Conservation (phyloP, 768 basidiomycete genomes). For the Trametes meyenii region DNA sequence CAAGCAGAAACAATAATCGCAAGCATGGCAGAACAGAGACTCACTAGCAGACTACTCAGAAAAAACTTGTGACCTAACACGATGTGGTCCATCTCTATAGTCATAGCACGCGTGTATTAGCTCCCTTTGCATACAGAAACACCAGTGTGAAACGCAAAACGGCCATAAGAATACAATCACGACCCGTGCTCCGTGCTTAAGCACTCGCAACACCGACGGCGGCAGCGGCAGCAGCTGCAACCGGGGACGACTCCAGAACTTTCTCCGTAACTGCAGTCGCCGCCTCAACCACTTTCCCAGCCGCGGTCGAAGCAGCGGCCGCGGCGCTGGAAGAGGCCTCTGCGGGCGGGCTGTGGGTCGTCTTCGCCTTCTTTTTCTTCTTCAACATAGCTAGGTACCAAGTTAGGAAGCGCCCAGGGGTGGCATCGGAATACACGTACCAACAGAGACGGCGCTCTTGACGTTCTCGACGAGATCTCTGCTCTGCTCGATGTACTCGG, state of each 20-base stretch:
- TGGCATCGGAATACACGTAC: slow-evolving; percentile 44
- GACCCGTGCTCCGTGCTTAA: not conserved
- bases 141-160: not conserved
- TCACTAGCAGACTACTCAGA: no score
- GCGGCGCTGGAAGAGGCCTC: slow-evolving; percentile 16
- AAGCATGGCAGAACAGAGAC: no score
- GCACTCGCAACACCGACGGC: slow-evolving; percentile 20
- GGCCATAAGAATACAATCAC: slow-evolving; percentile 5
- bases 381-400: slow-evolving; percentile 59
- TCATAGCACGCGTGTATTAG: not conserved
- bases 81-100: not conserved
- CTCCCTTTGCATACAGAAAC: slow-evolving; percentile 8
- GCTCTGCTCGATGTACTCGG: slow-evolving; percentile 89
- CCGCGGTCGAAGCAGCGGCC: not conserved
- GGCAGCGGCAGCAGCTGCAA: slow-evolving; percentile 22
- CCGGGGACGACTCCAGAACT: slow-evolving; percentile 24
- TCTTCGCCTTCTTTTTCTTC: slow-evolving; percentile 75
- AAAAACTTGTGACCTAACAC: no score
- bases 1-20: no score
- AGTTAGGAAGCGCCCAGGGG: slow-evolving; percentile 22
- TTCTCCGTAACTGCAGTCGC: slow-evolving; percentile 17
- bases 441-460: slow-evolving; percentile 85
- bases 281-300: not conserved
- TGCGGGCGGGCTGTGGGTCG: slow-evolving; percentile 24
- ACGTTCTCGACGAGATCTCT: slow-evolving; percentile 89